phyloP scores from a whole-genome alignment of 2,329 filamentous ascomycete species.

The Moelleriella libera region DNA sequence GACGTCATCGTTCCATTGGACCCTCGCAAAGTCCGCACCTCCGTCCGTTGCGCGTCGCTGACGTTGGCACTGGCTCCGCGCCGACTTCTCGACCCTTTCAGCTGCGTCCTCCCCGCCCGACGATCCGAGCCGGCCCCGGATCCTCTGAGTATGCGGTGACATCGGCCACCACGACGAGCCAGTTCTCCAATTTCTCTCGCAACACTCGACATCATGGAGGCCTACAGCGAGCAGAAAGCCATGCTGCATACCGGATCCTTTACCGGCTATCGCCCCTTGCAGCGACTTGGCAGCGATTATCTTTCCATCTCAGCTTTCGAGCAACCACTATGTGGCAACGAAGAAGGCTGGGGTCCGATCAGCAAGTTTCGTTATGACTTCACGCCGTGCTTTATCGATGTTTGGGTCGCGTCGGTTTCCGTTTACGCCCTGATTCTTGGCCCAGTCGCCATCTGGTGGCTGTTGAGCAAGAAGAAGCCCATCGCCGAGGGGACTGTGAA shows the following conservation, averaged over 20 bases:
- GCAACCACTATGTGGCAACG: conserved; percentile 75
- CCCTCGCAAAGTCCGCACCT: background rate
- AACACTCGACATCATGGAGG: conserved; percentile 12
- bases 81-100: no score
- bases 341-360: conserved; percentile 89
- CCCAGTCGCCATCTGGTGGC: conserved; percentile 63
- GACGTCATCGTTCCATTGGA: conserved; percentile 2
- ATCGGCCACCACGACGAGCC: background rate
- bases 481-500: conserved; percentile 50
- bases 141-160: conserved; percentile 7
- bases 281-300: conserved; percentile 43
- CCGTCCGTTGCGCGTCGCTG: no score
- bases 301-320: conserved; percentile 34
- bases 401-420: conserved; percentile 70
- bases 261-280: conserved; percentile 37
- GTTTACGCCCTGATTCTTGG: conserved; percentile 69
- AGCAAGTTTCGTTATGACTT: conserved; percentile 84
- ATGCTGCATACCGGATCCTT: conserved; percentile 45
- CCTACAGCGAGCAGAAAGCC: conserved; percentile 27
- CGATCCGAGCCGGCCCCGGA: conserved; percentile 6
- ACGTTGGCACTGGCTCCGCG: no score
- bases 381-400: conserved; percentile 92
- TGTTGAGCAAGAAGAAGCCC: conserved; percentile 51
- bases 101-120: conserved; percentile 5
- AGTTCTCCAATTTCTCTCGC: conserved; percentile 8